A percentile compares a stretch with the other conserved stretches of the same genome.
Conservation (phyloP, 345 rosid genomes). For the Reutealis trisperma region DNA sequence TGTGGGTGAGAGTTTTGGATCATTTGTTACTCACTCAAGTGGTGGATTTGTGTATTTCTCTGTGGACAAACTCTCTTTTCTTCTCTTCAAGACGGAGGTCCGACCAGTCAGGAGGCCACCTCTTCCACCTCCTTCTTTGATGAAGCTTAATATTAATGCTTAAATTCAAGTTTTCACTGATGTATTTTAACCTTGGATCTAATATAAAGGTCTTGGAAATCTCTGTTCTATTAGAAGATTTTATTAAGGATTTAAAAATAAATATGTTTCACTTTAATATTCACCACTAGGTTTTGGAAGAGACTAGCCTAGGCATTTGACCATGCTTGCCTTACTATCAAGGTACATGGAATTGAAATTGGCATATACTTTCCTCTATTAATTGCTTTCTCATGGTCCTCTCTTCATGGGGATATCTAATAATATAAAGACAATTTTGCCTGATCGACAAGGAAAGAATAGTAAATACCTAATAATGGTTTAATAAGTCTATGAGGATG, state of each 20-base stretch:
- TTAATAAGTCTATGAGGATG: too few species aligned
- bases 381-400: not conserved
- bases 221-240: not conserved
- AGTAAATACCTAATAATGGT: too few species aligned
- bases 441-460: not conserved
- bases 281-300: not conserved
- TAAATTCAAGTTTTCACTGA: not conserved
- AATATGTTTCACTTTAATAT: not conserved
- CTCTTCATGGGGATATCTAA: too few species aligned
- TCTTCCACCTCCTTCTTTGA: conserved; percentile 7
- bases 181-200: not conserved
- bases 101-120: conserved; percentile 30
- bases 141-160: conserved; percentile 12
- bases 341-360: not conserved
- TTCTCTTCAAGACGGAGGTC: conserved; percentile 68
- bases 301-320: not conserved
- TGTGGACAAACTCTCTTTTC: conserved; percentile 46
- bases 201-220: not conserved
- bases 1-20: conserved; percentile 46
- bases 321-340: not conserved
- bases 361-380: not conserved
- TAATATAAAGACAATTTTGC: not conserved
- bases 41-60: conserved; percentile 48
- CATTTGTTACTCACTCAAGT: conserved; percentile 44
- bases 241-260: not conserved